These are phyloP conservation scores for Xylaria sp. DNA, from an alignment of 2,329 filamentous ascomycete genomes.

Conservation along the genomic window DNA sequence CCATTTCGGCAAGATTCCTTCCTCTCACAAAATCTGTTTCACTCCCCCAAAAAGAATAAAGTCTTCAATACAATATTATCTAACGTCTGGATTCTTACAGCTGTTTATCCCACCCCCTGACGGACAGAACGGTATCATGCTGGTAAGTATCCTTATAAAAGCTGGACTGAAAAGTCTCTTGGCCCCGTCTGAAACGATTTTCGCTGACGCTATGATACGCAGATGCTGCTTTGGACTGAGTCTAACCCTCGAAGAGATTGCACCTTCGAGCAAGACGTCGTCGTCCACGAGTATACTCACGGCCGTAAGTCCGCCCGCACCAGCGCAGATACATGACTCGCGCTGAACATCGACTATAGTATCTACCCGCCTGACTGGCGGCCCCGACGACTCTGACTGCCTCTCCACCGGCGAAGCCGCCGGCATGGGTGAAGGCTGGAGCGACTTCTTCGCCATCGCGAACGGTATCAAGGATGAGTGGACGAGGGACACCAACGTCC, in stretches of 20 bases:
- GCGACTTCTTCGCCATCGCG: constrained; percentile 61
- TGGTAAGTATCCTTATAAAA: constrained; percentile 12
- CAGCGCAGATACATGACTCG: not conserved
- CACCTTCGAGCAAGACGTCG: constrained; percentile 67
- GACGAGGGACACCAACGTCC: constrained; percentile 57
- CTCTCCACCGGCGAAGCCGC: constrained; percentile 55
- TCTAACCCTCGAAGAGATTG: constrained; percentile 63
- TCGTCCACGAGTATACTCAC: constrained; percentile 71
- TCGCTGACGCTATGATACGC: constrained; percentile 16
- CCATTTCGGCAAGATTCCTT: not conserved
- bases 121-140: constrained; percentile 64
- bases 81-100: not conserved
- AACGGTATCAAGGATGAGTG: constrained; percentile 58
- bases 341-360: constrained; percentile 45
- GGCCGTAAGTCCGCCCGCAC: constrained; percentile 51
- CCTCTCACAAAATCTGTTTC: not conserved
- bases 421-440: constrained; percentile 64
- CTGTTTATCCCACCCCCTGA: constrained; percentile 60
- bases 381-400: constrained; percentile 64
- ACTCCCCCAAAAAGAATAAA: not conserved
- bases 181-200: not conserved
- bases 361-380: constrained; percentile 68
- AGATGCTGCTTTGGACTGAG: constrained; percentile 67
- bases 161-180: no score
- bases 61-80: not conserved